Percentiles rank a stretch among this genome's conserved stretches.
Conservation (phyloP, 768 basidiomycete species). For the Rhodotorula paludigena region DNA sequence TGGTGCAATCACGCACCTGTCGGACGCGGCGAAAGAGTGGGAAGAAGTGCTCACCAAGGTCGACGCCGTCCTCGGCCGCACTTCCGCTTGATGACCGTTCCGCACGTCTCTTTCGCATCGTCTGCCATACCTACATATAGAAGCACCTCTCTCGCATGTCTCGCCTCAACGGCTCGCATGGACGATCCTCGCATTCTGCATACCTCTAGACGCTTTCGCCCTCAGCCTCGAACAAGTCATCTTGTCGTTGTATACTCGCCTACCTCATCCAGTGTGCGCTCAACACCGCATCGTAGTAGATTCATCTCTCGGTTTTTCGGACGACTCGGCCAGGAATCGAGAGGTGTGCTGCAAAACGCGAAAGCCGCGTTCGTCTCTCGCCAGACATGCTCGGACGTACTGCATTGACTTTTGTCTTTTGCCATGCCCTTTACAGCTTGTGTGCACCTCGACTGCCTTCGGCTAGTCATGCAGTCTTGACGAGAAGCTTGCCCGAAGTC, state of each 20-base stretch:
- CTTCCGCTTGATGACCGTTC: too few relatives aligned
- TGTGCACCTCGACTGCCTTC: neutral
- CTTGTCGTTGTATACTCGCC: conserved; percentile 18
- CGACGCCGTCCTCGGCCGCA: conserved; percentile 44
- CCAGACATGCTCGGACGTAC: too few relatives aligned
- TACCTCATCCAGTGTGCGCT: too few relatives aligned
- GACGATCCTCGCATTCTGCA: too few relatives aligned
- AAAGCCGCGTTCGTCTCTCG: too few relatives aligned
- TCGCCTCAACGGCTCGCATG: conserved; percentile 9
- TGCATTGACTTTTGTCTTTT: neutral
- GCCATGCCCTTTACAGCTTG: neutral
- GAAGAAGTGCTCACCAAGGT: conserved; percentile 90
- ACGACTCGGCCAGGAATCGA: too few relatives aligned
- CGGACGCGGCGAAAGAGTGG: conserved; percentile 80
- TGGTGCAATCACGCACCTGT: conserved; percentile 93
- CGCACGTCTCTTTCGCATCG: neutral
- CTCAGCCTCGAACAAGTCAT: neutral
- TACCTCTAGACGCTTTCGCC: neutral
- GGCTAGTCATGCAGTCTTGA: conserved; percentile 65
- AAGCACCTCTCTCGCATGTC: too few relatives aligned
- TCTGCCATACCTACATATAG: neutral
- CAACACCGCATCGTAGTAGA: neutral
- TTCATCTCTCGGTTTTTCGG: conserved; percentile 4
- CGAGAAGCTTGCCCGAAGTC: conserved; percentile 77
- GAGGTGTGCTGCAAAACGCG: too few relatives aligned